A percentile compares a stretch with the other conserved stretches of the same genome.
Conservation (phyloP, 768 basidiomycete species). For the Lyophyllum atratum region DNA sequence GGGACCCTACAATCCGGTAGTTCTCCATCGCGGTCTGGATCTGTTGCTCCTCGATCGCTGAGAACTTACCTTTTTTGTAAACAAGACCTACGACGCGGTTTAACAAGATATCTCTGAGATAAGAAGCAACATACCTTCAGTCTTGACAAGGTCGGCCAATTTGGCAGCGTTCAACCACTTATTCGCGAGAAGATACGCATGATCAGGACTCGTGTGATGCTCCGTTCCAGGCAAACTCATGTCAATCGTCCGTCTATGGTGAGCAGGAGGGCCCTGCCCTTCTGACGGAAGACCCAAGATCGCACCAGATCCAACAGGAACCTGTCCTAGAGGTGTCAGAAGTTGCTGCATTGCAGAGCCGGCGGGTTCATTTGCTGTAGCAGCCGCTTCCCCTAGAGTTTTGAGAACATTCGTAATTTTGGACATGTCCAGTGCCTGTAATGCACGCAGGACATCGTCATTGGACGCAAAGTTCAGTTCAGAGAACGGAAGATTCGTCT, state of each 20-base stretch:
- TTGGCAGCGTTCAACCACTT: conserved; percentile 78
- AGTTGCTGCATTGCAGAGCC: conserved; percentile 20
- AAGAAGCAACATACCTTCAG: conserved; percentile 50
- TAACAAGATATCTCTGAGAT: not conserved
- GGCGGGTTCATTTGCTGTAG: conserved; percentile 39
- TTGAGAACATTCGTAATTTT: conserved; percentile 71
- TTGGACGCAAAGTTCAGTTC: conserved; percentile 55
- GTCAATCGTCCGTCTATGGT: conserved; percentile 41
- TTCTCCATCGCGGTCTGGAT: conserved; percentile 63
- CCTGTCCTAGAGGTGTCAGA: conserved; percentile 39
- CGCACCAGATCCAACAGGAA: conserved; percentile 43
- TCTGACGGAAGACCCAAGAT: conserved; percentile 43
- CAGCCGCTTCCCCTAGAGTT: conserved; percentile 60
- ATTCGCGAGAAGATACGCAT: conserved; percentile 70
- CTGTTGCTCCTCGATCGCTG: conserved; percentile 72
- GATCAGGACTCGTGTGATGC: conserved; percentile 49
- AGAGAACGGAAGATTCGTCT: conserved; percentile 27
- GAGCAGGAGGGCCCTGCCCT: conserved; percentile 18
- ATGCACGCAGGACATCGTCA: conserved; percentile 71
- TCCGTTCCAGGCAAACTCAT: conserved; percentile 42
- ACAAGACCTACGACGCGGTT: conserved; percentile 57
- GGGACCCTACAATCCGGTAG: conserved; percentile 53
- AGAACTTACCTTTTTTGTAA: conserved; percentile 89
- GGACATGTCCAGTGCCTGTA: conserved; percentile 73
- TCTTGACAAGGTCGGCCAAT: conserved; percentile 66